Evolutionary conservation across 2,329 filamentous ascomycete genomes (phyloP).

Genomic region (Dactylellina leptospora): DNA sequence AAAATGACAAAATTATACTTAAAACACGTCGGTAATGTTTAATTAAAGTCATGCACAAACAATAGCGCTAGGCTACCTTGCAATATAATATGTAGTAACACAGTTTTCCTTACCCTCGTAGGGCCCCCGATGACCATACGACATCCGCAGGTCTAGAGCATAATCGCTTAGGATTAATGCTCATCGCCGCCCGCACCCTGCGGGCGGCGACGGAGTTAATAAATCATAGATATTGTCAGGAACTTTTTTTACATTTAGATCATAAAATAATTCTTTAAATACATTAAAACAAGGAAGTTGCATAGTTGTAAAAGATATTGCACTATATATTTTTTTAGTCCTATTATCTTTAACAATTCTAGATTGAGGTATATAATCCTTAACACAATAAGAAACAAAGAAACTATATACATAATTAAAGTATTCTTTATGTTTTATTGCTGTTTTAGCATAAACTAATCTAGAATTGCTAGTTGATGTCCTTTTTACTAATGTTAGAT

Average conservation of each 20-base stretch:
- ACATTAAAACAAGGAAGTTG: conserved; percentile 23
- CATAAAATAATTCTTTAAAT: conserved; percentile 20
- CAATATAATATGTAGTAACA: no score
- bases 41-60: no score
- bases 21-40: no score
- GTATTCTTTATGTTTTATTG: conserved; percentile 19
- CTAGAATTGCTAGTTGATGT: not conserved
- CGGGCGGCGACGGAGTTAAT: conserved; percentile 30
- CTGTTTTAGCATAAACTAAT: conserved; percentile 13
- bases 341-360: conserved; percentile 20
- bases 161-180: no score
- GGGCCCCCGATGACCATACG: no score
- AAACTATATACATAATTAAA: conserved; percentile 27
- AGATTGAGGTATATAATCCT: conserved; percentile 19
- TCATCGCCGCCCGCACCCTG: no score
- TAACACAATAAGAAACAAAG: conserved; percentile 16
- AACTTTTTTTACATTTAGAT: conserved; percentile 28
- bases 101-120: no score
- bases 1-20: conserved; percentile 4
- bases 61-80: no score
- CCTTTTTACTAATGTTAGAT: conserved; percentile 1
- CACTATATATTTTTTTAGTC: conserved; percentile 17
- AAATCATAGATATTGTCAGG: conserved; percentile 20
- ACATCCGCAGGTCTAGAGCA: no score
- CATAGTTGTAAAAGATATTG: conserved; percentile 21